Base-by-base conservation (phyloP, 805 yeast genomes). In the Starmerella geochares region DNA sequence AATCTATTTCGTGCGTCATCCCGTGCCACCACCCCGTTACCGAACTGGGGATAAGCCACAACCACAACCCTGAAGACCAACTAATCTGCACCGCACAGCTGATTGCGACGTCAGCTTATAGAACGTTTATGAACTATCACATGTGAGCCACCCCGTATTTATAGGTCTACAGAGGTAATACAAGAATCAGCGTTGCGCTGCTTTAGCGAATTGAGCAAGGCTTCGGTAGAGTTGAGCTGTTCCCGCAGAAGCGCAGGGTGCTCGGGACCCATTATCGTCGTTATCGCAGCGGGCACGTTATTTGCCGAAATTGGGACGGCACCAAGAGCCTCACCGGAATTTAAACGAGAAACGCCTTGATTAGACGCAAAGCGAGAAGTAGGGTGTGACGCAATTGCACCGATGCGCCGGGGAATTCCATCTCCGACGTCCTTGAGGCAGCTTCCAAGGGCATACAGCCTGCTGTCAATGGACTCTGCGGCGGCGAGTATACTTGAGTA, bases 381-480 rank as follows among this genome's bases (percentile, higher is more conserved):
- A 17, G 8, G 9, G 21, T 7, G 20, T 33, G 21, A 17, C 21
- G 21, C 21, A 6, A 16, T 33, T 33, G 21, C 14, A 4, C 16
- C 13, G 6, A 13, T 11, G 11, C 19, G 37, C 4, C 37, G 21
- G 37, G 37, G 13, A 19, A 6, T 7, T 17, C 17, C 7, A 11
- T 14, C 2, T 21, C 29, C 23, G 2, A 24, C 7, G 23, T 37
- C 29, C 7, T 21, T n/a, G 21, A 45, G 11, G 8, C 36, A 33
- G 9, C 17, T 11, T 16, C 14, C 13, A 1, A 41, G 24, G 7
- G 23, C 33, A 5, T 42, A 20, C 1, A 50, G 53, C 13, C 54
- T 47, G 21, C 39, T 31, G 29, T 50, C 54, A 29, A 50, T 37
- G 2, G 54, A 39, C 25, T 44, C 48, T 3, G 37, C 20, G 3